These are phyloP conservation scores for Apiospora aurea DNA, from an alignment of 2,329 filamentous ascomycete genomes.

Conservation along the genomic window DNA sequence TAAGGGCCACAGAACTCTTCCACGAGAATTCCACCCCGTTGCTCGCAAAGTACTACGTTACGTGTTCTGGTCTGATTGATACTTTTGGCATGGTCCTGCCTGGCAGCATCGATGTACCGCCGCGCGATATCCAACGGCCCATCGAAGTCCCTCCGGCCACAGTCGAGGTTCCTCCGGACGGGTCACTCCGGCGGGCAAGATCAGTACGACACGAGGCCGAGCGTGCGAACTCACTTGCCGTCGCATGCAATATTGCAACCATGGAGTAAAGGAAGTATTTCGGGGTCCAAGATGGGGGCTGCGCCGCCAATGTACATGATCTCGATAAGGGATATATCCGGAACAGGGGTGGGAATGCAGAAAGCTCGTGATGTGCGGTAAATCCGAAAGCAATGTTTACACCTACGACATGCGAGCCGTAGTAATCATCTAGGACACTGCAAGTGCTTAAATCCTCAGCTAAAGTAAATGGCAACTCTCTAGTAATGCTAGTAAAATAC, in stretches of 20 bases:
- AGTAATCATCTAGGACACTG: not conserved
- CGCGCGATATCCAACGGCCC: not conserved
- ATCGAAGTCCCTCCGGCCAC: not conserved
- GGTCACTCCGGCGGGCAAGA: constrained; percentile 1
- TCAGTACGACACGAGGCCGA: not conserved
- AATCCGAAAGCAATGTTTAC: not conserved
- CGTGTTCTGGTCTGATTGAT: constrained; percentile 13
- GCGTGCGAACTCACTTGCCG: not conserved
- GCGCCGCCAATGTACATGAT: constrained; percentile 7
- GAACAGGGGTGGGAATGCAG: not conserved
- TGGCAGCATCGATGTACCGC: not conserved
- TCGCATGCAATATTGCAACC: not conserved
- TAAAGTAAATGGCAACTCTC: not conserved
- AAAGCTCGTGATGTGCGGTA: not conserved
- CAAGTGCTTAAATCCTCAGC: not conserved
- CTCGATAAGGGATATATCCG: constrained; percentile 21
- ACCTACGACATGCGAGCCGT: not conserved
- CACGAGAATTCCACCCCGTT: not conserved
- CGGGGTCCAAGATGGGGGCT: not conserved
- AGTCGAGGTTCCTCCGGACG: not conserved
- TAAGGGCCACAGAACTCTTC: constrained; percentile 14
- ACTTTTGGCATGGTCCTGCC: constrained; percentile 8
- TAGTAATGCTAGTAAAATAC: not conserved
- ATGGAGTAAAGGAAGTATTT: constrained; percentile 8
- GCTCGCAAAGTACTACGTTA: not conserved